phyloP scores from a whole-genome alignment of 495 filamentous ascomycete species.

The Hyaloscypha variabilis region DNA sequence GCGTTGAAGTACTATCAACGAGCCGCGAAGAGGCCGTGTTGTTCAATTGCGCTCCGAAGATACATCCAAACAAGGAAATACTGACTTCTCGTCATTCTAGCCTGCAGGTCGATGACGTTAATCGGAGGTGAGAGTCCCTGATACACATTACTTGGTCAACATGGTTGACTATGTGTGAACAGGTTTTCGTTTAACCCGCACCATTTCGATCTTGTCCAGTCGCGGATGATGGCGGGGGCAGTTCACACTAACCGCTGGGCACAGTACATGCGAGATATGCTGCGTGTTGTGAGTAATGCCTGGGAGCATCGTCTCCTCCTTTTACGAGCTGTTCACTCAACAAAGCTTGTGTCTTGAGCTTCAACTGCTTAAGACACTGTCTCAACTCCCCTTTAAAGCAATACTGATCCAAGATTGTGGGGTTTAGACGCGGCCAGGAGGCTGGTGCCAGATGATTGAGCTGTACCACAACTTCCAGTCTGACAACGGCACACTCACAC shows the following conservation, averaged over 20 bases:
- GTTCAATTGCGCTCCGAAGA: too few species aligned
- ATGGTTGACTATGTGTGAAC: background rate
- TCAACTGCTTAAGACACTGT: too few species aligned
- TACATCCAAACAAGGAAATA: too few species aligned
- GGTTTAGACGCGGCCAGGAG: conserved; percentile 50
- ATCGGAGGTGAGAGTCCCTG: conserved; percentile 54
- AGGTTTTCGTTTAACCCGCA: conserved; percentile 75
- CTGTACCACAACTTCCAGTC: conserved; percentile 88
- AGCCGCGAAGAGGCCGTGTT: too few species aligned
- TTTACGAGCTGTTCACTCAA: too few species aligned
- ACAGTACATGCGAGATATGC: conserved; percentile 78
- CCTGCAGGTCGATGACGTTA: conserved; percentile 78
- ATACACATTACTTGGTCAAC: background rate
- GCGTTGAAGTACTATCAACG: too few species aligned
- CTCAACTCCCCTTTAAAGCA: too few species aligned
- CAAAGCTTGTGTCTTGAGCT: too few species aligned
- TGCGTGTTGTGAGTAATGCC: conserved; percentile 36
- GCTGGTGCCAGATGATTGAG: conserved; percentile 93
- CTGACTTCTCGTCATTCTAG: too few species aligned
- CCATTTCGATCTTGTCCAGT: conserved; percentile 90
- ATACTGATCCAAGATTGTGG: too few species aligned
- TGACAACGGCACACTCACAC: conserved; percentile 78
- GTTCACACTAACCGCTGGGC: conserved; percentile 78
- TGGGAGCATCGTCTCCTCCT: too few species aligned
- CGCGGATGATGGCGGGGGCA: conserved; percentile 75